A percentile compares a stretch with the other conserved stretches of the same genome.
Conservation (phyloP, 495 filamentous ascomycete genomes). For the Xylaria palmicola region DNA sequence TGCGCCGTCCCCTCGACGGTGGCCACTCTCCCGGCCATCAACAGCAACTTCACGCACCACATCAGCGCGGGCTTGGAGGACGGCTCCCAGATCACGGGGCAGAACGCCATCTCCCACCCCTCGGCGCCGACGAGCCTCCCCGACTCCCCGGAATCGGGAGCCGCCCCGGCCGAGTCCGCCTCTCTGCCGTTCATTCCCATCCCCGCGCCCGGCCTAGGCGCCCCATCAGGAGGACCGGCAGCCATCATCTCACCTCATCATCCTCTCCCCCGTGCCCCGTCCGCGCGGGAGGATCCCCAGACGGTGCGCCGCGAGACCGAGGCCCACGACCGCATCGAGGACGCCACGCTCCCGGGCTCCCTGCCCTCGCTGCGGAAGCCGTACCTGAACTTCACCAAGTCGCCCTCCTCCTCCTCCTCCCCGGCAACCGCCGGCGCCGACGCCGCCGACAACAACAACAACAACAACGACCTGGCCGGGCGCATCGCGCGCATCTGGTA, state of each 20-base stretch:
- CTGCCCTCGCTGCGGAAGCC: constrained; percentile 75
- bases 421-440: too few species aligned
- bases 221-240: too few species aligned
- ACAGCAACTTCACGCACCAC: constrained; percentile 91
- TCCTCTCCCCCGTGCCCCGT: neutral
- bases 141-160: constrained; percentile 26
- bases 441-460: too few species aligned
- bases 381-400: constrained; percentile 78
- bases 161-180: constrained; percentile 1
- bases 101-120: constrained; percentile 91
- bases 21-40: constrained; percentile 82
- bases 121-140: constrained; percentile 53
- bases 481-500: constrained; percentile 88
- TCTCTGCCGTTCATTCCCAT: constrained; percentile 6
- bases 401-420: constrained; percentile 27
- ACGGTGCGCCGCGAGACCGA: constrained; percentile 31
- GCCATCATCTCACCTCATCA: neutral
- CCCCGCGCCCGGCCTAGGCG: constrained; percentile 24
- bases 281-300: neutral
- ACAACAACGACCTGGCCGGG: constrained; percentile 60
- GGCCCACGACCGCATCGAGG: constrained; percentile 62
- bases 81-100: constrained; percentile 79
- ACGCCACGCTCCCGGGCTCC: constrained; percentile 84
- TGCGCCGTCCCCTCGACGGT: constrained; percentile 73
- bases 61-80: constrained; percentile 80